These are phyloP conservation scores for Leccinum barrowsii DNA, from an alignment of 768 basidiomycete genomes.

Conservation along the genomic window DNA sequence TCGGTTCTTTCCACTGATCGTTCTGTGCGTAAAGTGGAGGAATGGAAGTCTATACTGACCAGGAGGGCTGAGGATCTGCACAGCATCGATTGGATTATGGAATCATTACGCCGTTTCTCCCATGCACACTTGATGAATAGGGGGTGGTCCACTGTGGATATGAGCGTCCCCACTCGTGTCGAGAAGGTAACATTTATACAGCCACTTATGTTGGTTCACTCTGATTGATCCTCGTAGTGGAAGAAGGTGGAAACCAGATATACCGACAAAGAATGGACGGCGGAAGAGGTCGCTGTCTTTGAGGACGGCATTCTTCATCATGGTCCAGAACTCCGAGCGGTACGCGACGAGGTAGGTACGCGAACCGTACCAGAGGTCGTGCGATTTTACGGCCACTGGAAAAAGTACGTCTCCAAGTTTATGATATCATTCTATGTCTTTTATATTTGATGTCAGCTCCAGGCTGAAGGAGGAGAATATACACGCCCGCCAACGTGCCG, in stretches of 20 bases:
- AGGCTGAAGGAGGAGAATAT: constrained; percentile 70
- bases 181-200: constrained; percentile 56
- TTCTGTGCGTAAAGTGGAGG: constrained; percentile 50
- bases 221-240: constrained; percentile 49
- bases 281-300: constrained; percentile 68
- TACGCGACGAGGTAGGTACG: constrained; percentile 69
- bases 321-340: constrained; percentile 76
- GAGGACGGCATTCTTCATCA: constrained; percentile 71
- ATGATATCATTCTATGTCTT: constrained; percentile 3
- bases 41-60: constrained; percentile 55
- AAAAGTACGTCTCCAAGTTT: constrained; percentile 50
- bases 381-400: constrained; percentile 83
- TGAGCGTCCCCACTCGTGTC: constrained; percentile 51
- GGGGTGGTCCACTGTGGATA: constrained; percentile 59
- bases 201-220: constrained; percentile 7
- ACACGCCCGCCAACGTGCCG: constrained; percentile 40
- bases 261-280: constrained; percentile 67
- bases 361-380: constrained; percentile 75
- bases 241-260: constrained; percentile 64
- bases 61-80: constrained; percentile 48
- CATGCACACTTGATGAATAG: constrained; percentile 58
- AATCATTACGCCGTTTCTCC: constrained; percentile 68
- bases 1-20: constrained; percentile 1
- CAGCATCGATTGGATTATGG: constrained; percentile 81
- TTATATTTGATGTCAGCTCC: constrained; percentile 37